These are phyloP conservation scores for Skeletonema costatum DNA, from an alignment of 108 stramenopile species.

Conservation along the genomic window DNA sequence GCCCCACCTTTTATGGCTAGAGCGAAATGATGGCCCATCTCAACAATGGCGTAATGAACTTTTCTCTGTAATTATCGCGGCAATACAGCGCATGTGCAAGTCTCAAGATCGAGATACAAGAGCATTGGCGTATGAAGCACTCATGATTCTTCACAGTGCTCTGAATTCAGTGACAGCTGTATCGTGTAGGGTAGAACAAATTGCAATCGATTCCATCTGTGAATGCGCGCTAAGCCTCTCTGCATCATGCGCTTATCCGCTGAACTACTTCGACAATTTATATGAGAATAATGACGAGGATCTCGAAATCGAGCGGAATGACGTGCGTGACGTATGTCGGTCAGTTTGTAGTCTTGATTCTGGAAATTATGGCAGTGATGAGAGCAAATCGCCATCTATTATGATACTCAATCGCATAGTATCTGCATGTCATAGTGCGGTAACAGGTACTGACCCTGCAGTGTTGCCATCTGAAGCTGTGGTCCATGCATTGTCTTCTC, in stretches of 20 bases:
- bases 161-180: slow-evolving; percentile 31
- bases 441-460: slow-evolving; percentile 12
- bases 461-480: slow-evolving; percentile 60
- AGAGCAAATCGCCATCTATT: slow-evolving; percentile 31
- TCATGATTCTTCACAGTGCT: slow-evolving; percentile 59
- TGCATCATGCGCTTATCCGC: slow-evolving; percentile 66
- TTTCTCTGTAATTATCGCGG: slow-evolving; percentile 39
- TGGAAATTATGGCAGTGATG: slow-evolving; percentile 3
- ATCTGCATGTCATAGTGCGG: slow-evolving; percentile 26
- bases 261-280: slow-evolving; percentile 65
- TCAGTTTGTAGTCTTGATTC: slow-evolving; percentile 49
- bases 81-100: slow-evolving; percentile 58
- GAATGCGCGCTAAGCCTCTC: slow-evolving; percentile 63
- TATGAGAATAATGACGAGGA: slow-evolving; percentile 71
- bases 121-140: slow-evolving; percentile 67
- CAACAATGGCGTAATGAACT: slow-evolving; percentile 31
- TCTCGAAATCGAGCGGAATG: slow-evolving; percentile 84
- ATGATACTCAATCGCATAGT: slow-evolving; percentile 38
- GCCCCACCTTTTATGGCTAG: slow-evolving; percentile 62
- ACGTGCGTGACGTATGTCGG: slow-evolving; percentile 77
- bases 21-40: slow-evolving; percentile 24
- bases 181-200: slow-evolving; percentile 22
- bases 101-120: slow-evolving; percentile 53
- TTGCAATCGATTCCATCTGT: slow-evolving; percentile 43
- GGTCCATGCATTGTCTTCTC: slow-evolving; percentile 74